Evolutionary conservation across 1,284 basidiomycete genomes (phyloP).

Genomic region (Puccinia novopanici): DNA sequence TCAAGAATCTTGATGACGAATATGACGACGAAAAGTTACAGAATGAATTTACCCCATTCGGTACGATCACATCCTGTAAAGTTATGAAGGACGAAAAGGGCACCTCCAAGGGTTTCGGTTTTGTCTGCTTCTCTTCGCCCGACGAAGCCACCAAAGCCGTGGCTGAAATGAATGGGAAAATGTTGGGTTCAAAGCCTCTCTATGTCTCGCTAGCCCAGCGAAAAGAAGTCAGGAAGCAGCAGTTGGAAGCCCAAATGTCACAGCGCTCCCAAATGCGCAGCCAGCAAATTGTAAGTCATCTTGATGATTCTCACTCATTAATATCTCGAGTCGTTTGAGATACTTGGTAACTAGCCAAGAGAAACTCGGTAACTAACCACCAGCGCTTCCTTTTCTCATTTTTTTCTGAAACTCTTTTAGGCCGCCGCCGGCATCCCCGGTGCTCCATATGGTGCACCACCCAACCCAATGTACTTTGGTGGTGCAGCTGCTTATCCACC

Average conservation of each 20-base stretch:
- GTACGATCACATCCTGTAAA: slow-evolving; percentile 96
- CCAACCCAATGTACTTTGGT: slow-evolving; percentile 54
- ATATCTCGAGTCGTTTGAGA: no score
- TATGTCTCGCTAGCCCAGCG: slow-evolving; percentile 99
- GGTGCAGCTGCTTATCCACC: slow-evolving; percentile 59
- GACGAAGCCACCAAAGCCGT: slow-evolving; percentile 99
- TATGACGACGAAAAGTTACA: slow-evolving; percentile 93
- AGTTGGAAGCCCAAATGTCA: slow-evolving; percentile 96
- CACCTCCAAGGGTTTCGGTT: slow-evolving; percentile 92
- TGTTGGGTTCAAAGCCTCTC: slow-evolving; percentile 97
- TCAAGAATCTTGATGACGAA: slow-evolving; percentile 92
- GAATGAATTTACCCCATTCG: slow-evolving; percentile 93
- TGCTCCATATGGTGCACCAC: slow-evolving; percentile 60
- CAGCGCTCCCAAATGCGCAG: slow-evolving; percentile 93
- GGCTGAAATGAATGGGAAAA: slow-evolving; percentile 99
- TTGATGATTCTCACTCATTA: neutral
- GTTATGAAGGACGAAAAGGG: slow-evolving; percentile 97
- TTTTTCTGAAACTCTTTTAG: neutral
- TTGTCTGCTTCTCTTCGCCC: slow-evolving; percentile 97
- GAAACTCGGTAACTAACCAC: neutral
- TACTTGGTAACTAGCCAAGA: no score
- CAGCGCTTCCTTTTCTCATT: neutral
- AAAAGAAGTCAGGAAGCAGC: slow-evolving; percentile 95
- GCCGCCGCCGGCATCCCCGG: slow-evolving; percentile 78
- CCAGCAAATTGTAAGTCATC: slow-evolving; percentile 70